Conservation (phyloP, 1,284 basidiomycete species). For the Lentinus polychrous region DNA sequence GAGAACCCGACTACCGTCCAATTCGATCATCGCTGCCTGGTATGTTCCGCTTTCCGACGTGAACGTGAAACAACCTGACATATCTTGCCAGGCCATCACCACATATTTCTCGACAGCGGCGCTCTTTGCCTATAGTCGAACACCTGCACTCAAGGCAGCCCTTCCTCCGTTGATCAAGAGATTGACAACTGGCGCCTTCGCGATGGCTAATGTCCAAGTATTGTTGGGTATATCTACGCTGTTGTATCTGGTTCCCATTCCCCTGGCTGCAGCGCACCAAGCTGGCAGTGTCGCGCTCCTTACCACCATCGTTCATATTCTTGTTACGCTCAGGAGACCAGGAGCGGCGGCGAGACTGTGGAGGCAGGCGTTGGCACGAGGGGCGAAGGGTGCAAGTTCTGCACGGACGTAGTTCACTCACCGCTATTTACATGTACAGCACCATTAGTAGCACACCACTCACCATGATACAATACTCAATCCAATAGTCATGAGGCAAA, state of each 20-base stretch:
- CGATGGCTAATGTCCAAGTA: constrained; percentile 83
- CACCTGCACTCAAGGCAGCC: constrained; percentile 45
- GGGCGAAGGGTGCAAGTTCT: not conserved
- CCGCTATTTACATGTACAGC: not conserved
- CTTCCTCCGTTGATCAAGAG: constrained; percentile 66
- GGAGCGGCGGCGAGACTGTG: constrained; percentile 60
- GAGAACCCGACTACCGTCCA: constrained; percentile 99
- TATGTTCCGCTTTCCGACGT: constrained; percentile 33
- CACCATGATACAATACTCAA: not conserved
- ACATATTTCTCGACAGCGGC: constrained; percentile 71
- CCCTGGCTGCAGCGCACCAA: constrained; percentile 91
- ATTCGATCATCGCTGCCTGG: constrained; percentile 91
- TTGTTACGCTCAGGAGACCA: constrained; percentile 70
- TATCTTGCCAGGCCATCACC: constrained; percentile 58
- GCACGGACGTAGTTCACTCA: not conserved
- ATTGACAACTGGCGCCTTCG: constrained; percentile 66
- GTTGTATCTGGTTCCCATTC: constrained; percentile 89
- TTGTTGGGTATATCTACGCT: constrained; percentile 88
- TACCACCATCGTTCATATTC: constrained; percentile 77
- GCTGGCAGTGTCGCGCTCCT: constrained; percentile 88
- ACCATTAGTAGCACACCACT: constrained; percentile 1
- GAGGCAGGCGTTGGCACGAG: constrained; percentile 31
- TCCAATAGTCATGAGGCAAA: too few species aligned
- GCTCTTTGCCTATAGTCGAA: constrained; percentile 53
- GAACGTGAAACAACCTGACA: constrained; percentile 1